These are phyloP conservation scores for Oryza australiensis DNA, from an alignment of 176 grass and related monocot genomes.

Conservation along the genomic window DNA sequence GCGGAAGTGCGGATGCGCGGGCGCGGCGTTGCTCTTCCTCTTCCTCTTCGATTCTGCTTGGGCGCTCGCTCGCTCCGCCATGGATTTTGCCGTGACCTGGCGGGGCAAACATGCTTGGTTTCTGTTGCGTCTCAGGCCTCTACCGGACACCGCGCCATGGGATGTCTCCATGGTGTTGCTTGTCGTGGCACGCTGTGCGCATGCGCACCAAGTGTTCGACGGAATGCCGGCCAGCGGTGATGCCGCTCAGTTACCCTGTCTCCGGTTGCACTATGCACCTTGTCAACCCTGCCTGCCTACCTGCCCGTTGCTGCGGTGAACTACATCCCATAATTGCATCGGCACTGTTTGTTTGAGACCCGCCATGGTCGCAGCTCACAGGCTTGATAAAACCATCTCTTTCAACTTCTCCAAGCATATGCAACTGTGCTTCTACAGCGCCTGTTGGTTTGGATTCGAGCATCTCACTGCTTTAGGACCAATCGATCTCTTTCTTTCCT, in stretches of 20 bases:
- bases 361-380: background rate
- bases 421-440: constrained; percentile 8
- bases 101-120: background rate
- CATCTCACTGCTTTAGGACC: constrained; percentile 12
- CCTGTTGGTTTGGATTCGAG: constrained; percentile 3
- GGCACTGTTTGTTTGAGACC: background rate
- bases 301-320: background rate
- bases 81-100: background rate
- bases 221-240: constrained; percentile 6
- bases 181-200: background rate
- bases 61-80: background rate
- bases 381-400: background rate
- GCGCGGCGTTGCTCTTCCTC: background rate
- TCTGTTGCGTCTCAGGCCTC: background rate
- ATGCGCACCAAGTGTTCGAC: constrained; percentile 19
- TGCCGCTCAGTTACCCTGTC: constrained; percentile 9
- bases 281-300: background rate
- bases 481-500: constrained; percentile 5
- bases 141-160: background rate
- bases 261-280: background rate
- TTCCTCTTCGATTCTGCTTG: background rate
- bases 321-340: background rate
- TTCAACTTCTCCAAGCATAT: constrained; percentile 8
- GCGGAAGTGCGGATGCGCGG: background rate
- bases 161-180: background rate